phyloP scores from a whole-genome alignment of 129 eudicot species.

The sunflower (Helianthus annuus) region DNA sequence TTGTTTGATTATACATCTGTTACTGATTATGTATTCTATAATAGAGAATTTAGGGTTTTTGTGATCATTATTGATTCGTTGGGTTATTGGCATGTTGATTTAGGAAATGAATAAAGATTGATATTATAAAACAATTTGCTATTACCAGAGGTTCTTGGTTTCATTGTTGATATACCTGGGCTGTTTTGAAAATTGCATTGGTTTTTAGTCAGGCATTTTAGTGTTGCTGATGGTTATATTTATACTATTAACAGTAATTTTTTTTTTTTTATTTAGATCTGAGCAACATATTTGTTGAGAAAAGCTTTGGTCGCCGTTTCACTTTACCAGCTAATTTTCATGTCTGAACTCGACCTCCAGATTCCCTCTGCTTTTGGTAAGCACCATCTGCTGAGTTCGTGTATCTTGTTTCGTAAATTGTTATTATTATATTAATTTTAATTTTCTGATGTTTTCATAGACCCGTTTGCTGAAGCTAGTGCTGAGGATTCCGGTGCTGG shows the following conservation, averaged over 20 bases:
- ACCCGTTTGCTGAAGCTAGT: slow-evolving; percentile 7
- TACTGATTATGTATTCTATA: slow-evolving; percentile 2
- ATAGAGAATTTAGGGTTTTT: neutral
- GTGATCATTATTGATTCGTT: too few species aligned
- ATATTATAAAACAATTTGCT: too few species aligned
- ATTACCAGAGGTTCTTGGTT: too few species aligned
- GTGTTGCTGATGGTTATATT: neutral
- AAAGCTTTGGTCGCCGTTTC: slow-evolving; percentile 16
- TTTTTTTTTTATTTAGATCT: slow-evolving; percentile 49
- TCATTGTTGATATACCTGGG: neutral
- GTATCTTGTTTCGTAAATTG: neutral
- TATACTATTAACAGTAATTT: neutral
- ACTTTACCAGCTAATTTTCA: slow-evolving; percentile 60
- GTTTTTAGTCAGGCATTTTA: neutral
- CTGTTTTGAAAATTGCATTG: neutral
- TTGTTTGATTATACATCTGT: neutral
- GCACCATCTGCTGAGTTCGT: slow-evolving; percentile 8
- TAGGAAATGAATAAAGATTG: too few species aligned
- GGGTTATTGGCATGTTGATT: too few species aligned
- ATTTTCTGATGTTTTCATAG: neutral
- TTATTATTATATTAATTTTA: neutral
- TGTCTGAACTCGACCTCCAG: slow-evolving; percentile 94
- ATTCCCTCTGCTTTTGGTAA: slow-evolving; percentile 82
- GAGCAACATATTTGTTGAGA: slow-evolving; percentile 36
- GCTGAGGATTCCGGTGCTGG: slow-evolving; percentile 3